Evolutionary conservation across 495 filamentous ascomycete genomes (phyloP), one percentile per base, ranked within the genome.

Genomic region (Podospora tetraspora): DNA sequence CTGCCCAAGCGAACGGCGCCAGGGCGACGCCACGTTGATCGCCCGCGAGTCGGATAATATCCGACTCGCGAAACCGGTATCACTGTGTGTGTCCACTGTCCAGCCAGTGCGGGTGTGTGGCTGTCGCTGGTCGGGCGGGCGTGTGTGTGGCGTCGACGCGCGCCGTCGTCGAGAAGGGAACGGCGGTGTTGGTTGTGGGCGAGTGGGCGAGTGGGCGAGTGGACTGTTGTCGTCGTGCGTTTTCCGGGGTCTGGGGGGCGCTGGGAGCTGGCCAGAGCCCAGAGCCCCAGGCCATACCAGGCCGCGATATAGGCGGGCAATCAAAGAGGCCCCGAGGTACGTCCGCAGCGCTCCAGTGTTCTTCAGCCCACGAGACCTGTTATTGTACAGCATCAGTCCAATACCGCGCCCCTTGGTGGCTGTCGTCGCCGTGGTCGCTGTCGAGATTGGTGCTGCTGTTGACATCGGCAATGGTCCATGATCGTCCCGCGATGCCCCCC

Each of bases 251-350:
- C 62, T 34, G 27, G 59, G 59, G 32, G 43, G 23, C 52, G 59
- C 62, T 43, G 63, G 32, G 34, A 70, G 69, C 62, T 61, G 62
- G 65, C 68, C 59, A 43, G 34, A 16, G 3, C 4, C 13, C 73
- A 77, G 71, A 75, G 59, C 59, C 43, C 43, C 43, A 52, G 43
- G 43, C 19, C 43, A 52, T 52, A 52, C 43, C 43, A n/a, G 59
- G 63, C 24, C 68, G 68, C 66, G 65, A 69, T 77, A 75, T 78
- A 71, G 70, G 66, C 69, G 32, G 63, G 76, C 75, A 78, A 78
- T 78, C 72, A 79, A 75, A 77, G 71, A 79, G 71, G 58, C 71
- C 57, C 77, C 77, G 77, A 79, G 43, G 68, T 76, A 77, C 72
- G 69, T 75, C 77, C 77, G 77, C 70, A 19, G 43, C 43, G 8